A percentile compares a stretch with the other conserved stretches of the same genome.
phyloP scores from a whole-genome alignment of 2,329 filamentous ascomycete species.

The Alternaria sp. region DNA sequence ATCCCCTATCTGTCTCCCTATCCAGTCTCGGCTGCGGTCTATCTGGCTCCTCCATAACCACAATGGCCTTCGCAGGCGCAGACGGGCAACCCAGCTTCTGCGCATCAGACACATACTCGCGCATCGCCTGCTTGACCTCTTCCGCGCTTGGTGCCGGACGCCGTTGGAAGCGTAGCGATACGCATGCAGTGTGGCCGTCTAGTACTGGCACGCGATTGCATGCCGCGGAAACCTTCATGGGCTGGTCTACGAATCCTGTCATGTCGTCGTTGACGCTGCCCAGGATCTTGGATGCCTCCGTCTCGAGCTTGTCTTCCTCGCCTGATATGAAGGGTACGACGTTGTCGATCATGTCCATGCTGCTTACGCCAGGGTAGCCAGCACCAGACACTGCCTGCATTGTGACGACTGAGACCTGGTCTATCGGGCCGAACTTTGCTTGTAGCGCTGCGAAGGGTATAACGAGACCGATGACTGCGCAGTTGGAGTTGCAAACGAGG shows the following conservation, averaged over 20 bases:
- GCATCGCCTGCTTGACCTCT: constrained; percentile 79
- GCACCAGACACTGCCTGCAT: constrained; percentile 95
- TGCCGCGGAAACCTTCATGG: constrained; percentile 80
- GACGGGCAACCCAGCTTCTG: constrained; percentile 85
- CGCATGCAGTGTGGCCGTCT: constrained; percentile 94
- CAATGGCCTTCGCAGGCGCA: constrained; percentile 81
- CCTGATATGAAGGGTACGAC: constrained; percentile 92
- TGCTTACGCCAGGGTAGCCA: constrained; percentile 87
- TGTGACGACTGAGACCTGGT: constrained; percentile 84
- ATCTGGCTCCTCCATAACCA: constrained; percentile 88
- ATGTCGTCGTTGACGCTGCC: constrained; percentile 74
- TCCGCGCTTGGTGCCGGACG: constrained; percentile 77
- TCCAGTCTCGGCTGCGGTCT: constrained; percentile 91
- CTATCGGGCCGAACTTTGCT: constrained; percentile 80
- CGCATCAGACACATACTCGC: constrained; percentile 82
- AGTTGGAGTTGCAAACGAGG: constrained; percentile 97
- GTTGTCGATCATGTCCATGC: constrained; percentile 96
- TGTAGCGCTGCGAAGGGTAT: constrained; percentile 93
- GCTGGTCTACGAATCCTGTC: constrained; percentile 80
- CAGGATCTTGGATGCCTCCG: constrained; percentile 93
- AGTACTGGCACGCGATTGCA: constrained; percentile 96
- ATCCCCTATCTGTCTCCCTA: constrained; percentile 82
- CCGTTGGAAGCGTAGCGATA: constrained; percentile 82
- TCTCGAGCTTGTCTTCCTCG: constrained; percentile 96
- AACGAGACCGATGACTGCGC: constrained; percentile 94